Conservation (phyloP, 1,284 basidiomycete species). For the Caloboletus firmus region DNA sequence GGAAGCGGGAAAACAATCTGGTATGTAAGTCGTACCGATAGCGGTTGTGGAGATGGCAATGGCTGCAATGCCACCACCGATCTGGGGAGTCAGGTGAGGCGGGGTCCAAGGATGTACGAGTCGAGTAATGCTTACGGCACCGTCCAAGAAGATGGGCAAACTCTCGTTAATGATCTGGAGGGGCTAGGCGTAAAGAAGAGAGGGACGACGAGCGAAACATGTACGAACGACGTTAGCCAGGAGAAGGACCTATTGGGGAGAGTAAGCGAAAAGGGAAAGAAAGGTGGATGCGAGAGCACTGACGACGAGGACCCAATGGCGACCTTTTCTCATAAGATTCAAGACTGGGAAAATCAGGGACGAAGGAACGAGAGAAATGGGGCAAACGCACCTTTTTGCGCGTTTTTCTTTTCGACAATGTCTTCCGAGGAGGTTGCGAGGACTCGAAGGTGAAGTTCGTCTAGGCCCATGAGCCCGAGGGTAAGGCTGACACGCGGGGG, state of each 20-base stretch:
- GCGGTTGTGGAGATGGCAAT: conserved; percentile 81
- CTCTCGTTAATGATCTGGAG: conserved; percentile 84
- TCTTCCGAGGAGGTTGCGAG: conserved; percentile 80
- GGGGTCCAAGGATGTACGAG: background rate
- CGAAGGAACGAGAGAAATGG: background rate
- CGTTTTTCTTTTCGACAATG: conserved; percentile 63
- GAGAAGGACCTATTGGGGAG: conserved; percentile 61
- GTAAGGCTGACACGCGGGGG: conserved; percentile 58
- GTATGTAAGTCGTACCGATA: conserved; percentile 55
- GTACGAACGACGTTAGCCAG: conserved; percentile 79
- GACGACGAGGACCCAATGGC: conserved; percentile 95
- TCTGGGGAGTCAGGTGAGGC: conserved; percentile 36
- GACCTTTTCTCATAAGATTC: conserved; percentile 73
- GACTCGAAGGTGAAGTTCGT: conserved; percentile 89
- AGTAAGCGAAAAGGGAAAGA: background rate
- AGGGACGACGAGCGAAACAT: background rate
- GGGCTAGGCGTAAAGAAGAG: conserved; percentile 41
- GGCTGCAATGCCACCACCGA: conserved; percentile 84
- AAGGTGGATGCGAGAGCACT: conserved; percentile 30
- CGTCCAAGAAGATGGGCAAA: conserved; percentile 92
- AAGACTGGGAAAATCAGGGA: conserved; percentile 51
- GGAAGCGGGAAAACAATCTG: background rate
- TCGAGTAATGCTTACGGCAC: conserved; percentile 55
- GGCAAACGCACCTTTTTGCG: conserved; percentile 57
- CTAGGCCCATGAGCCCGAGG: conserved; percentile 92